Evolutionary conservation across 768 basidiomycete species (phyloP), one percentile per base, ranked within the genome.

Genomic region (Pleurotus giganteus): DNA sequence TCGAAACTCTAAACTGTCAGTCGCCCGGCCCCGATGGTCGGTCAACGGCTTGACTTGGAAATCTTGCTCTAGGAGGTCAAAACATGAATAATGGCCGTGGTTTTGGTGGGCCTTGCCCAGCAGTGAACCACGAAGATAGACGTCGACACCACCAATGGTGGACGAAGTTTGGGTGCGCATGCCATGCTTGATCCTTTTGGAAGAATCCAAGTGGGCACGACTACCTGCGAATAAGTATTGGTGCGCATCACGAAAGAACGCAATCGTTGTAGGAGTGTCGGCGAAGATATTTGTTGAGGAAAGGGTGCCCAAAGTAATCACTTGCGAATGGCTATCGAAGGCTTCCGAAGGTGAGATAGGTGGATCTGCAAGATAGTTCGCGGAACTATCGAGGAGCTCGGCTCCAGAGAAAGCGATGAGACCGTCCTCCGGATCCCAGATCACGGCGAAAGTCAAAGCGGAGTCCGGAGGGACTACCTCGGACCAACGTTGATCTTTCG

Each of bases 341-440:
- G 64, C 66, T 54, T 71, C 69, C 5, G 64, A 57, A 8, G 66
- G 66, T 8, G 64, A 65, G n/a, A 57, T 56, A 12, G 58, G 56
- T 11, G 55, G 45, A 32, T 47, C 39, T 26, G 52, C 15, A 32
- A 32, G 28, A 39, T 61, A 50, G 24, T 57, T 56, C 28, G 47
- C 42, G 9, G 56, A 58, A 46, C 44, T 45, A 51, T 73, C 70
- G 26, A 80, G 66, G 31, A 84, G 73, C 47, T 71, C 66, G 24
- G 79, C 74, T 24, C 76, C 79, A 1, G 82, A 82, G 62, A 85
- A 84, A 28, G 77, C 75, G 56, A 84, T 72, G 59, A 84, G 74
- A 29, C 81, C 84, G 4, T 82, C 77, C 0, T 78, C 75, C 1
- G 79, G 77, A 56, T 83, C 82, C 79, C 79, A 86, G 28, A 84